phyloP scores from a whole-genome alignment of 805 yeast genomes.

The Maudiozyma saulgeensis region DNA sequence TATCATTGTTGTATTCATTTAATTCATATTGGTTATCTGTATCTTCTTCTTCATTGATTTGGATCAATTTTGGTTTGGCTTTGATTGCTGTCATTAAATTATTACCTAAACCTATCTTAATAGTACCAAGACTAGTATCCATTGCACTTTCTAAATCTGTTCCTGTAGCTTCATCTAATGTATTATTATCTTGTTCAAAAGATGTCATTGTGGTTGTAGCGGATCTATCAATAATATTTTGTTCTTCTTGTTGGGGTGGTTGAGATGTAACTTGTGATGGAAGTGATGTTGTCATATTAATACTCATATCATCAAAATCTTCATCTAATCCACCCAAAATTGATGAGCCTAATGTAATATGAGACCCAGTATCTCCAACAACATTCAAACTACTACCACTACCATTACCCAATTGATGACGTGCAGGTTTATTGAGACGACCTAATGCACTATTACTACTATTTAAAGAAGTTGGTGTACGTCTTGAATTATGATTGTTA shows the following conservation, averaged over 20 bases:
- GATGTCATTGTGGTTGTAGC: too few species aligned
- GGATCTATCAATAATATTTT: background rate
- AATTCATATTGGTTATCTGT: background rate
- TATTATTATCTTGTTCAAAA: slow-evolving; percentile 27
- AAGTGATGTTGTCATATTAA: background rate
- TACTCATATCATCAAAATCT: slow-evolving; percentile 7
- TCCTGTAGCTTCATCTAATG: too few species aligned
- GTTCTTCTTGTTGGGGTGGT: background rate
- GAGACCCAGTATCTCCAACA: slow-evolving; percentile 24
- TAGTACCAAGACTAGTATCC: background rate
- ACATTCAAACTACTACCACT: slow-evolving; percentile 4
- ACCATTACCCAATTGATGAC: background rate
- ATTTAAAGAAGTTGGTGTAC: background rate
- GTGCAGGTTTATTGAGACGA: too few species aligned
- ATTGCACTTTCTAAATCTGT: background rate
- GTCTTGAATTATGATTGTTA: background rate
- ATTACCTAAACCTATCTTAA: slow-evolving; percentile 1
- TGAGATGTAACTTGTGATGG: background rate
- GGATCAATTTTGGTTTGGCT: slow-evolving; percentile 42
- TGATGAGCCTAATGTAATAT: slow-evolving; percentile 34
- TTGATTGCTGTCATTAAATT: slow-evolving; percentile 57
- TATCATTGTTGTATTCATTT: background rate
- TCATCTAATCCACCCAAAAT: slow-evolving; percentile 35
- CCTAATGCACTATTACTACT: background rate
- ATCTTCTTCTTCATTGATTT: slow-evolving; percentile 14